Percentiles rank a stretch among this genome's conserved stretches.
These are phyloP conservation scores for Xylaria sp. DNA, from an alignment of 2,329 filamentous ascomycete species.

Conservation along the genomic window DNA sequence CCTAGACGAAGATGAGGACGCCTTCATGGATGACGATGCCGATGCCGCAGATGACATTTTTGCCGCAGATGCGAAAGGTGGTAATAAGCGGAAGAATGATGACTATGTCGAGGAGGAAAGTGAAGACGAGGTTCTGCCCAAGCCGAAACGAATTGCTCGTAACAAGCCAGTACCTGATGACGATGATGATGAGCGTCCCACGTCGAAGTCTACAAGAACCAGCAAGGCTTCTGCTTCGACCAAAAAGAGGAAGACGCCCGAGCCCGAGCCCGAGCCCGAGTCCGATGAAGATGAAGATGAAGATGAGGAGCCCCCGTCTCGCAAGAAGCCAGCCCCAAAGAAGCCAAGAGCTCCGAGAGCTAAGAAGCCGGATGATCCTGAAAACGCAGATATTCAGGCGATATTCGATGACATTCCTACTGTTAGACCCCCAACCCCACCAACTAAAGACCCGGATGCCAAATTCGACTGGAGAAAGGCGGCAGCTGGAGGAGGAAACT, in stretches of 20 bases:
- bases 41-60: slow-evolving; percentile 84
- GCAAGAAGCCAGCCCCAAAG: slow-evolving; percentile 60
- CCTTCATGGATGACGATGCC: slow-evolving; percentile 66
- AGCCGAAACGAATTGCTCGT: slow-evolving; percentile 60
- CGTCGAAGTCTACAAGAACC: slow-evolving; percentile 37
- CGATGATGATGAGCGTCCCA: slow-evolving; percentile 37
- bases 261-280: slow-evolving; percentile 53
- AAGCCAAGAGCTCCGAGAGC: slow-evolving; percentile 61
- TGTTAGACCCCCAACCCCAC: slow-evolving; percentile 81
- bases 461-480: slow-evolving; percentile 82
- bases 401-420: slow-evolving; percentile 88
- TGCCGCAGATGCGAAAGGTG: slow-evolving; percentile 68
- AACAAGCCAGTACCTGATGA: slow-evolving; percentile 40
- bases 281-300: slow-evolving; percentile 59
- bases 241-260: slow-evolving; percentile 63
- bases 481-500: slow-evolving; percentile 59
- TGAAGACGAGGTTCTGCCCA: slow-evolving; percentile 68
- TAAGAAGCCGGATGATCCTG: slow-evolving; percentile 68
- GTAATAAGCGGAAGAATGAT: slow-evolving; percentile 70
- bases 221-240: slow-evolving; percentile 35
- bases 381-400: slow-evolving; percentile 73
- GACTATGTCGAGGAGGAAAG: slow-evolving; percentile 75
- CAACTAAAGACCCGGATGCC: slow-evolving; percentile 65
- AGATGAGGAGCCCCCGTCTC: slow-evolving; percentile 51
- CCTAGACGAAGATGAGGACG: slow-evolving; percentile 56